These are phyloP conservation scores for Jaltomata sinuosa DNA, from an alignment of 257 asterid genomes.

Conservation along the genomic window DNA sequence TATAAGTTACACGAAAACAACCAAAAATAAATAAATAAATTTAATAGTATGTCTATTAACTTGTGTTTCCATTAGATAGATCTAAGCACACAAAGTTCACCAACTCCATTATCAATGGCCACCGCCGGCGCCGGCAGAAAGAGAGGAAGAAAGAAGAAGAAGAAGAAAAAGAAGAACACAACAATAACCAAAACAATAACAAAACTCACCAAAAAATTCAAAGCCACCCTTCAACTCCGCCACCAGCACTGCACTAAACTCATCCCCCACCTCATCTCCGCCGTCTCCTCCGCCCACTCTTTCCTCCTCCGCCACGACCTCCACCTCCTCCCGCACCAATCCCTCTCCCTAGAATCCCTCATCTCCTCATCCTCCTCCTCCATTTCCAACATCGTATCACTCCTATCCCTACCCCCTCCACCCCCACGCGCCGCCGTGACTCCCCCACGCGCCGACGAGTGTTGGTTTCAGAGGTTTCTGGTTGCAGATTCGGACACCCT, in stretches of 20 bases:
- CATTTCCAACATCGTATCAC: slow-evolving; percentile 46
- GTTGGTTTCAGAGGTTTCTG: slow-evolving; percentile 60
- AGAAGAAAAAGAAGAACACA: slow-evolving; percentile 17
- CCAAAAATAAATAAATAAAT: too few relatives aligned
- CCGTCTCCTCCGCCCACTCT: slow-evolving; percentile 54
- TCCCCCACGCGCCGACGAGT: background rate
- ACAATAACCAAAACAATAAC: background rate
- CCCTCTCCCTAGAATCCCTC: slow-evolving; percentile 63
- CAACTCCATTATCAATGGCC: slow-evolving; percentile 40
- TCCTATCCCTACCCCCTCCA: slow-evolving; percentile 30
- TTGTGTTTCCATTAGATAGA: background rate
- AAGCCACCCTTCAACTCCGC: slow-evolving; percentile 6
- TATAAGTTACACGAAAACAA: too few relatives aligned
- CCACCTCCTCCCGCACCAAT: slow-evolving; percentile 62
- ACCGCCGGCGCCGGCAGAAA: slow-evolving; percentile 28
- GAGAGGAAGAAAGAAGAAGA: slow-evolving; percentile 16
- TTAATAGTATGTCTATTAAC: too few relatives aligned
- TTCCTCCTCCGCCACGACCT: slow-evolving; percentile 74
- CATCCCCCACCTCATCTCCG: slow-evolving; percentile 53
- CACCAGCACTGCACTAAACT: slow-evolving; percentile 27
- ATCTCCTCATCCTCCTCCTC: slow-evolving; percentile 63
- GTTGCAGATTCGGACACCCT: slow-evolving; percentile 46
- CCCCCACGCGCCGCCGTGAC: background rate
- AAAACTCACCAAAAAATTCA: slow-evolving; percentile 19
- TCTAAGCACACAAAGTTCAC: background rate